Evolutionary conservation across 805 yeast genomes (phyloP).

Genomic region (Metschnikowia borealis): DNA sequence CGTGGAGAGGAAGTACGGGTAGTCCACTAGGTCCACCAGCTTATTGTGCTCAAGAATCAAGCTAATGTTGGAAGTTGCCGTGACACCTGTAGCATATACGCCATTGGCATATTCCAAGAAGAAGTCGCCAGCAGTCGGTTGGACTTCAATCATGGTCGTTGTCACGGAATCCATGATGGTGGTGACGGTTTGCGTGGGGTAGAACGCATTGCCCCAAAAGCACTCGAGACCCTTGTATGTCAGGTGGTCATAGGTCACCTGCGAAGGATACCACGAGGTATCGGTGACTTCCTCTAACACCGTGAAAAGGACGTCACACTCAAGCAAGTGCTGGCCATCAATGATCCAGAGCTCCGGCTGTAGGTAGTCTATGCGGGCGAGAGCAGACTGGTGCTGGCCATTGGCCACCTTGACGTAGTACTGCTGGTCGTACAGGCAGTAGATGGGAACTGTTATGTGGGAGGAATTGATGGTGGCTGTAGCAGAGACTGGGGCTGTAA

Average conservation of each 20-base stretch:
- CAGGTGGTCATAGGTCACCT: slow-evolving; percentile 17
- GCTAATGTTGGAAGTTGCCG: slow-evolving; percentile 23
- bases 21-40: slow-evolving; percentile 15
- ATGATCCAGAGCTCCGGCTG: slow-evolving; percentile 40
- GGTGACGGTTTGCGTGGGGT: slow-evolving; percentile 8
- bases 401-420: slow-evolving; percentile 17
- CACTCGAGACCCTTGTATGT: slow-evolving; percentile 26
- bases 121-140: neutral
- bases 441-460: slow-evolving; percentile 10
- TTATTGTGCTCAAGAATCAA: slow-evolving; percentile 7
- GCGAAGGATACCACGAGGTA: slow-evolving; percentile 7
- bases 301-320: slow-evolving; percentile 21
- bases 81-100: slow-evolving; percentile 26
- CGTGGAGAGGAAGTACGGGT: slow-evolving; percentile 28
- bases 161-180: slow-evolving; percentile 16
- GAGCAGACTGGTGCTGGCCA: slow-evolving; percentile 13
- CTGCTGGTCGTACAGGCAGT: slow-evolving; percentile 15
- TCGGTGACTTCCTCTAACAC: neutral
- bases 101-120: slow-evolving; percentile 28
- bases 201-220: slow-evolving; percentile 26
- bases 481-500: neutral
- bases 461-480: neutral
- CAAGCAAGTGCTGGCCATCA: slow-evolving; percentile 21
- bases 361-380: slow-evolving; percentile 28
- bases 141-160: slow-evolving; percentile 2